A percentile compares a stretch with the other conserved stretches of the same genome.
phyloP scores from a whole-genome alignment of 192 early-diverging fungal species.

The Podila epigama region DNA sequence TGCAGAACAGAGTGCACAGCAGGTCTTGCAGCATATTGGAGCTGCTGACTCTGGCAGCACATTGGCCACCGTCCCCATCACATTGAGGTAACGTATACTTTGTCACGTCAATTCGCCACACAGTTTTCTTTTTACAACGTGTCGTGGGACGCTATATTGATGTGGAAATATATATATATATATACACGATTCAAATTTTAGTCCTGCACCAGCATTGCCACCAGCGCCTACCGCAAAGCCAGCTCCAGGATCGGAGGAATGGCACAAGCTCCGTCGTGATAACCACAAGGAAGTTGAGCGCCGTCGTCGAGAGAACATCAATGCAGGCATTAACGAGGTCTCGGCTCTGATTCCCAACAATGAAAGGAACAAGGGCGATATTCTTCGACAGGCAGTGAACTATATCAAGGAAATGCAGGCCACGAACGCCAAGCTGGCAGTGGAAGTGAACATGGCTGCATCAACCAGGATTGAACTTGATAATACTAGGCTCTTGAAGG shows the following conservation, averaged over 20 bases:
- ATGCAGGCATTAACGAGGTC: slow-evolving; percentile 78
- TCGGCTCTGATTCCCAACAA: slow-evolving; percentile 70
- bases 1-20: neutral
- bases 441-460: neutral
- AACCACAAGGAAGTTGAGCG: slow-evolving; percentile 91
- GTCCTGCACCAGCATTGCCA: neutral
- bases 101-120: no score
- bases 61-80: slow-evolving; percentile 28
- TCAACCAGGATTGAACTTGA: slow-evolving; percentile 14
- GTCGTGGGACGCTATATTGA: no score
- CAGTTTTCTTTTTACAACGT: no score
- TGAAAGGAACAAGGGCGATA: slow-evolving; percentile 78
- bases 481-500: slow-evolving; percentile 14
- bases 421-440: slow-evolving; percentile 20
- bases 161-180: no score
- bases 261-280: slow-evolving; percentile 69
- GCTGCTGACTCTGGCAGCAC: slow-evolving; percentile 10
- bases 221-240: slow-evolving; percentile 49
- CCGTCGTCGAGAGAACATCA: slow-evolving; percentile 85
- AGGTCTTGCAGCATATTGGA: slow-evolving; percentile 13
- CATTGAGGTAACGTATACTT: slow-evolving; percentile 3
- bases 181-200: no score
- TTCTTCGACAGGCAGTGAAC: slow-evolving; percentile 74
- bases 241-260: slow-evolving; percentile 69
- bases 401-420: slow-evolving; percentile 64